Percentiles rank a stretch among this genome's conserved stretches.
These are phyloP conservation scores for Diaporthe amygdali DNA, from an alignment of 2,329 filamentous ascomycete genomes.

Conservation along the genomic window DNA sequence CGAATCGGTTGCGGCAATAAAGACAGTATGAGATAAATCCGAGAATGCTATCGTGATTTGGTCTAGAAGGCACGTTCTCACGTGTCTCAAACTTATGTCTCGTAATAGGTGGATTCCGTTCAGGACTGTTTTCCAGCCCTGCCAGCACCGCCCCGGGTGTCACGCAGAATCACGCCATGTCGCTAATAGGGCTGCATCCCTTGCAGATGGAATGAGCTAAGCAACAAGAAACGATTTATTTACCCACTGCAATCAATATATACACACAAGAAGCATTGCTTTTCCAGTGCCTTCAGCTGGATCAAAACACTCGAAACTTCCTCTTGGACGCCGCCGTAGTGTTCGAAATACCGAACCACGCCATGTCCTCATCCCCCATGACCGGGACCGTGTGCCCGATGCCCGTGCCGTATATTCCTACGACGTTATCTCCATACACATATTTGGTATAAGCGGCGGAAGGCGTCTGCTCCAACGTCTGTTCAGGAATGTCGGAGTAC, in stretches of 20 bases:
- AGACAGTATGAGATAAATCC: not conserved
- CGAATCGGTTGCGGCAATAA: not conserved
- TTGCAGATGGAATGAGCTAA: not conserved
- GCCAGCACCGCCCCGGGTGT: not conserved
- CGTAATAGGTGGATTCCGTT: not conserved
- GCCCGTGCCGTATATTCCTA: conserved; percentile 40
- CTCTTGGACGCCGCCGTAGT: not conserved
- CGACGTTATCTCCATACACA: conserved; percentile 40
- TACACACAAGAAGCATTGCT: not conserved
- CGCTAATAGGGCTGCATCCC: not conserved
- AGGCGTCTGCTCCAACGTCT: conserved; percentile 37
- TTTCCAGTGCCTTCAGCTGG: not conserved
- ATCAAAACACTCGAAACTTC: not conserved
- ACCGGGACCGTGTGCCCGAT: conserved; percentile 41
- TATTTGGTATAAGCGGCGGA: conserved; percentile 42
- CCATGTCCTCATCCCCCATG: conserved; percentile 39
- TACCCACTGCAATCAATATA: not conserved
- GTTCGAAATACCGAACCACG: conserved; percentile 39
- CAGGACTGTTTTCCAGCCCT: not conserved
- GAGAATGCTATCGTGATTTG: not conserved
- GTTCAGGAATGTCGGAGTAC: conserved; percentile 33
- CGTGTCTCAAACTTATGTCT: not conserved
- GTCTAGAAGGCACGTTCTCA: not conserved
- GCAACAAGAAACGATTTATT: not conserved
- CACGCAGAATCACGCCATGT: not conserved